These are phyloP conservation scores for Trebouxia sp. DNA, from an alignment of 139 green algal species.

Conservation along the genomic window DNA sequence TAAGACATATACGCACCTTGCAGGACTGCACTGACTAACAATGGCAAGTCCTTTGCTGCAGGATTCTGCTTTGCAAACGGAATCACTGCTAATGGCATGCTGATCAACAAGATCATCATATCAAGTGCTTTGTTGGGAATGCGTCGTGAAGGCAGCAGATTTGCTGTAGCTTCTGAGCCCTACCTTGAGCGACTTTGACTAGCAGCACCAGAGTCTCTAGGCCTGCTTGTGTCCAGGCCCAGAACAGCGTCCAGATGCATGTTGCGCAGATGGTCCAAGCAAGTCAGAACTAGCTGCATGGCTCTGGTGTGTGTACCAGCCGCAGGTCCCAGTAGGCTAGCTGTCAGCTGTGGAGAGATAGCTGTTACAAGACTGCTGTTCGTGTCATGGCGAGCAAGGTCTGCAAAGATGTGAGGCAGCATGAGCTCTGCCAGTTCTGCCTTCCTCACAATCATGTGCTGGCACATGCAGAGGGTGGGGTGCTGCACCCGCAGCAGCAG, in stretches of 20 bases:
- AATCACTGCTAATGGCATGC: no score
- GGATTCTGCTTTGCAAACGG: no score
- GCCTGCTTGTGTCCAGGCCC: neutral
- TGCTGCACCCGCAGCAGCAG: constrained; percentile 45
- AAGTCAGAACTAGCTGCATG: constrained; percentile 55
- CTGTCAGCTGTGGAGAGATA: constrained; percentile 22
- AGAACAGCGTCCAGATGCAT: constrained; percentile 40
- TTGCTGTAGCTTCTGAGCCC: no score
- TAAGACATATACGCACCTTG: no score
- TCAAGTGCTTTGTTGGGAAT: no score
- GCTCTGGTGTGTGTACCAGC: constrained; percentile 36
- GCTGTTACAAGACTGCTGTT: constrained; percentile 11
- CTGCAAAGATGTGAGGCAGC: constrained; percentile 54
- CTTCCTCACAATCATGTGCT: constrained; percentile 38
- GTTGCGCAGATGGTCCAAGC: constrained; percentile 57
- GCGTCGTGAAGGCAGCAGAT: no score
- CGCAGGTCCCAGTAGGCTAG: neutral
- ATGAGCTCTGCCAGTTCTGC: constrained; percentile 61
- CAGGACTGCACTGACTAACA: no score
- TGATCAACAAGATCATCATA: no score
- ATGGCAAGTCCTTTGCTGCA: no score
- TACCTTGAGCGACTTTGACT: neutral
- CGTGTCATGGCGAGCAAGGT: constrained; percentile 43
- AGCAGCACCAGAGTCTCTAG: neutral
- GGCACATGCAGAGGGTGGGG: constrained; percentile 39